Conservation (phyloP, 169 alveolate genomes). For the Plasmodium vinckei region DNA sequence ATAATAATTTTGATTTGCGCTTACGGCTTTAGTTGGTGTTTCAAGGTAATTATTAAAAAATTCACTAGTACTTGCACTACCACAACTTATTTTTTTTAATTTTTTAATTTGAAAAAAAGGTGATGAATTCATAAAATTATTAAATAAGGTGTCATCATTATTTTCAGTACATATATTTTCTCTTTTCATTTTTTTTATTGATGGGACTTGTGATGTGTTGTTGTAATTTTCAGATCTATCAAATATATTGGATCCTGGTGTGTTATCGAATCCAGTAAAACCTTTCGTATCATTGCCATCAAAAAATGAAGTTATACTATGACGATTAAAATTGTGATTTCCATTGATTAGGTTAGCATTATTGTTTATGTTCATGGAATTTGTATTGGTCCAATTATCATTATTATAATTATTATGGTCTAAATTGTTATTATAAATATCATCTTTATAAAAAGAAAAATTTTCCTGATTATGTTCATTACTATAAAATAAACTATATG, state of each 20-base stretch:
- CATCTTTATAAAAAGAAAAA: not conserved
- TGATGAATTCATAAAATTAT: constrained; percentile 36
- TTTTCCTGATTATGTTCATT: constrained; percentile 45
- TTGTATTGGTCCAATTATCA: not conserved
- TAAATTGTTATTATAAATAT: constrained; percentile 9
- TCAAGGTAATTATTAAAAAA: constrained; percentile 70
- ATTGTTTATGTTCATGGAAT: not conserved
- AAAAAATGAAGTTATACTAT: constrained; percentile 34
- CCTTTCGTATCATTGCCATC: constrained; percentile 34
- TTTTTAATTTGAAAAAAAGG: constrained; percentile 43
- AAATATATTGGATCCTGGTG: constrained; percentile 17
- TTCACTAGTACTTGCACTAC: constrained; percentile 65
- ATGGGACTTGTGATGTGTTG: constrained; percentile 10
- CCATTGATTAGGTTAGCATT: constrained; percentile 1
- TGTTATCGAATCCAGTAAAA: constrained; percentile 24
- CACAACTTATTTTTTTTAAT: constrained; percentile 32
- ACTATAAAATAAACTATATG: constrained; percentile 72
- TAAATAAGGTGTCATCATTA: constrained; percentile 23
- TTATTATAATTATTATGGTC: constrained; percentile 17
- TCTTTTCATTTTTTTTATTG: constrained; percentile 47
- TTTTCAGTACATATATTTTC: constrained; percentile 46
- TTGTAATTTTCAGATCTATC: constrained; percentile 9
- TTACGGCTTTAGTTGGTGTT: constrained; percentile 48
- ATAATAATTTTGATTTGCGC: constrained; percentile 26
- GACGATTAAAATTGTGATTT: not conserved